Conservation (phyloP, 306 rosid genomes). For the Purshia tridentata region DNA sequence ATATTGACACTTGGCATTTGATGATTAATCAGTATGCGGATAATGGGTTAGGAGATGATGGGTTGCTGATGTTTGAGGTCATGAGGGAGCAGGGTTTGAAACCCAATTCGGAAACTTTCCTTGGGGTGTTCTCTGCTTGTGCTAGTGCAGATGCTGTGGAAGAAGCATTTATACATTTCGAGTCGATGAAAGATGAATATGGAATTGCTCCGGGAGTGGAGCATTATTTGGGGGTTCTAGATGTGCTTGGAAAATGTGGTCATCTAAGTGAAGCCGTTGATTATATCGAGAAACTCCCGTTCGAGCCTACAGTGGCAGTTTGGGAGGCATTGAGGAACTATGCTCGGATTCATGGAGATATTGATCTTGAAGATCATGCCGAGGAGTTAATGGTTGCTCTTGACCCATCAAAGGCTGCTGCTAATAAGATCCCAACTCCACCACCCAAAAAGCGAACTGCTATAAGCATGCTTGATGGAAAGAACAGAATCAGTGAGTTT, state of each 20-base stretch:
- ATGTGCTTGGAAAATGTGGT: slow-evolving; percentile 77
- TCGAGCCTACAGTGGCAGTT: slow-evolving; percentile 50
- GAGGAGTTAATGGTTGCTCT: slow-evolving; percentile 67
- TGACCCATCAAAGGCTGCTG: slow-evolving; percentile 59
- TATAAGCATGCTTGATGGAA: slow-evolving; percentile 77
- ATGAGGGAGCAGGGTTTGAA: slow-evolving; percentile 66
- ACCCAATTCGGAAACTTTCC: slow-evolving; percentile 67
- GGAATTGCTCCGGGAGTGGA: slow-evolving; percentile 52
- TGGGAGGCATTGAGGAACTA: slow-evolving; percentile 66
- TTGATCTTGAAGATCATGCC: slow-evolving; percentile 71
- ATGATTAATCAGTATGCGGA: slow-evolving; percentile 69
- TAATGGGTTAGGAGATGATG: slow-evolving; percentile 80
- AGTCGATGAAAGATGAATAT: slow-evolving; percentile 63
- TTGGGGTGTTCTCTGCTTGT: slow-evolving; percentile 66
- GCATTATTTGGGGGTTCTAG: slow-evolving; percentile 76
- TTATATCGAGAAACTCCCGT: slow-evolving; percentile 56
- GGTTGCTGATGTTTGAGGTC: slow-evolving; percentile 72
- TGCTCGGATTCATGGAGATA: slow-evolving; percentile 77
- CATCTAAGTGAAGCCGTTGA: slow-evolving; percentile 72
- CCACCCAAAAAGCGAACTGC: slow-evolving; percentile 65
- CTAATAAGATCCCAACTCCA: slow-evolving; percentile 63
- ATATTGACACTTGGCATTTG: slow-evolving; percentile 74
- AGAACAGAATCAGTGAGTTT: slow-evolving; percentile 59
- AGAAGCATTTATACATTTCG: slow-evolving; percentile 69
- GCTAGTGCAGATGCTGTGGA: slow-evolving; percentile 85